A percentile compares a stretch with the other conserved stretches of the same genome.
phyloP scores from a whole-genome alignment of 768 basidiomycete species.

The Tremella mesenterica region DNA sequence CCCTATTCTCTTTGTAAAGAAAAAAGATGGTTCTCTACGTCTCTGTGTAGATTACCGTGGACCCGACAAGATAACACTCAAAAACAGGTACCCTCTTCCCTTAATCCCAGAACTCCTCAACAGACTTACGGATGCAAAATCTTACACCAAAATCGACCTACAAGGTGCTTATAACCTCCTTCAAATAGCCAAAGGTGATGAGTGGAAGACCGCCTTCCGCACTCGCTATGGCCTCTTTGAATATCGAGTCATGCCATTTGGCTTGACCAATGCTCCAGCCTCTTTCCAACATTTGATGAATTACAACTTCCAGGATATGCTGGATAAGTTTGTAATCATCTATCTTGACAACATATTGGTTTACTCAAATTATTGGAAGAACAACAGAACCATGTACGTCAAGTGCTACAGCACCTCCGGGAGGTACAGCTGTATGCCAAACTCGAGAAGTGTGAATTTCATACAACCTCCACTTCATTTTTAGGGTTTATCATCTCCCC shows the following conservation, averaged over 20 bases:
- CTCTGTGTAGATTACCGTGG: constrained; percentile 7
- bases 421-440: constrained; percentile 1
- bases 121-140: constrained; percentile 12
- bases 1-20: neutral
- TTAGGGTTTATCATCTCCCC: constrained; percentile 1
- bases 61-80: constrained; percentile 3
- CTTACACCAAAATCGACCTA: constrained; percentile 26
- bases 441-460: constrained; percentile 7
- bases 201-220: constrained; percentile 44
- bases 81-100: constrained; percentile 18
- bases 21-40: neutral
- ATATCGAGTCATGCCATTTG: constrained; percentile 23
- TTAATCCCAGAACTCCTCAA: constrained; percentile 17
- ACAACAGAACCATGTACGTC: neutral
- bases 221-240: constrained; percentile 26
- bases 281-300: constrained; percentile 27
- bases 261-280: constrained; percentile 25
- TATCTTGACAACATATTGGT: constrained; percentile 25
- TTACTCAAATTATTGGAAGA: constrained; percentile 8
- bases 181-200: constrained; percentile 24
- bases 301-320: constrained; percentile 15
- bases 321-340: constrained; percentile 13
- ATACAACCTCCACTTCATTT: neutral
- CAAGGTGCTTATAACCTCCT: constrained; percentile 25
- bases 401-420: constrained; percentile 7